phyloP scores from a whole-genome alignment of 2,329 filamentous ascomycete species.

The Fusarium torreyae region DNA sequence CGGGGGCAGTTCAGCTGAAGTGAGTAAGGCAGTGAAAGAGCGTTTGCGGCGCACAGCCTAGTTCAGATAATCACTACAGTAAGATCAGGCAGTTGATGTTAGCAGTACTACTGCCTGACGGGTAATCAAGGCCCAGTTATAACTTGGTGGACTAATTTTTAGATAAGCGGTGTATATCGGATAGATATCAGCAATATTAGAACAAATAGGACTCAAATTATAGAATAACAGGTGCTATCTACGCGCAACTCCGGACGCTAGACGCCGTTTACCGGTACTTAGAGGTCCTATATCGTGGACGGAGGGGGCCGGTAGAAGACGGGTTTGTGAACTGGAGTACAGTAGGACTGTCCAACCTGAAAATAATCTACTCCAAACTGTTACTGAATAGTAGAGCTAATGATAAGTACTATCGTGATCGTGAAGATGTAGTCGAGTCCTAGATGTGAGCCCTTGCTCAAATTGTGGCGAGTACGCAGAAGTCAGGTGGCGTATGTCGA shows the following conservation, averaged over 20 bases:
- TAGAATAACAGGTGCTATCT: neutral
- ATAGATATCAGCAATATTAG: neutral
- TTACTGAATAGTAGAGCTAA: neutral
- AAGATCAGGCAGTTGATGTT: constrained; percentile 5
- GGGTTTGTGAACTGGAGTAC: neutral
- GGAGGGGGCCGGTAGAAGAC: constrained; percentile 14
- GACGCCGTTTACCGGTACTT: constrained; percentile 29
- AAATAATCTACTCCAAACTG: neutral
- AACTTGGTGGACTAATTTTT: neutral
- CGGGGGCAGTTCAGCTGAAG: constrained; percentile 16
- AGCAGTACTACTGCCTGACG: neutral
- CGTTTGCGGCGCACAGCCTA: constrained; percentile 24
- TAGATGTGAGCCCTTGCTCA: neutral
- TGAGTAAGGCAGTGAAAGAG: constrained; percentile 24
- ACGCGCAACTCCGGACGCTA: constrained; percentile 28
- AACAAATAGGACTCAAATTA: neutral
- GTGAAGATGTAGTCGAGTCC: neutral
- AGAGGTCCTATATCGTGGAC: constrained; percentile 14
- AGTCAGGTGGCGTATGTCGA: constrained; percentile 23
- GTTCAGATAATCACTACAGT: constrained; percentile 20
- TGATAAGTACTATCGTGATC: neutral
- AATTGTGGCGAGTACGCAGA: constrained; percentile 11
- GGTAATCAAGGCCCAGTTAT: neutral
- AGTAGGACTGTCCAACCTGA: neutral
- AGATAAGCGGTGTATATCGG: constrained; percentile 12